These are phyloP conservation scores for Scytalidium sp. DNA, from an alignment of 2,329 filamentous ascomycete species.

Conservation along the genomic window DNA sequence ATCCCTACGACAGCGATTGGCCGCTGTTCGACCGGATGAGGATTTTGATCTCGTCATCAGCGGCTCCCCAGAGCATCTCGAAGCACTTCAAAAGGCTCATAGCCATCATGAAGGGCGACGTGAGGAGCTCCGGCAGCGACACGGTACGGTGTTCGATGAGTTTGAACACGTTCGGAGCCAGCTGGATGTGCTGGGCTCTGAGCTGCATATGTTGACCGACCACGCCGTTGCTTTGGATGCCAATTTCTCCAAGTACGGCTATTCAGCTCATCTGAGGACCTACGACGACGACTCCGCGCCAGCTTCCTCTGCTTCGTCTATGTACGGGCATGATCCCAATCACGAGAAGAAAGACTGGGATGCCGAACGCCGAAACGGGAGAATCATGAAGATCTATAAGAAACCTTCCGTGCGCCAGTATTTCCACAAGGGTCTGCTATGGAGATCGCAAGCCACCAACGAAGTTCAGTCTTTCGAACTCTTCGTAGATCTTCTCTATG, in stretches of 20 bases:
- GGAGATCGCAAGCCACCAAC: constrained; percentile 56
- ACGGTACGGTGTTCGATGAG: constrained; percentile 50
- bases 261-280: constrained; percentile 53
- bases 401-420: constrained; percentile 61
- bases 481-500: constrained; percentile 61
- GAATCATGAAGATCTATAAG: constrained; percentile 54
- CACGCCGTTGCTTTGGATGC: constrained; percentile 55
- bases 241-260: constrained; percentile 63
- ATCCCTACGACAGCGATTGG: constrained; percentile 42
- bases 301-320: constrained; percentile 17
- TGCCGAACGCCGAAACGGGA: constrained; percentile 31
- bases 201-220: constrained; percentile 52
- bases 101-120: constrained; percentile 49
- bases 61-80: constrained; percentile 46
- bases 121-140: constrained; percentile 42
- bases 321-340: constrained; percentile 19
- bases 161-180: constrained; percentile 54
- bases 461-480: constrained; percentile 63
- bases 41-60: constrained; percentile 55
- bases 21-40: constrained; percentile 26
- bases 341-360: constrained; percentile 35
- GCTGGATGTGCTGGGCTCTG: constrained; percentile 47
- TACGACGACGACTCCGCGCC: constrained; percentile 31
- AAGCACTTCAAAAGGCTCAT: constrained; percentile 47
- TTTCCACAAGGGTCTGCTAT: constrained; percentile 62